phyloP scores from a whole-genome alignment of 768 basidiomycete genomes.

The Mycena alexandri region DNA sequence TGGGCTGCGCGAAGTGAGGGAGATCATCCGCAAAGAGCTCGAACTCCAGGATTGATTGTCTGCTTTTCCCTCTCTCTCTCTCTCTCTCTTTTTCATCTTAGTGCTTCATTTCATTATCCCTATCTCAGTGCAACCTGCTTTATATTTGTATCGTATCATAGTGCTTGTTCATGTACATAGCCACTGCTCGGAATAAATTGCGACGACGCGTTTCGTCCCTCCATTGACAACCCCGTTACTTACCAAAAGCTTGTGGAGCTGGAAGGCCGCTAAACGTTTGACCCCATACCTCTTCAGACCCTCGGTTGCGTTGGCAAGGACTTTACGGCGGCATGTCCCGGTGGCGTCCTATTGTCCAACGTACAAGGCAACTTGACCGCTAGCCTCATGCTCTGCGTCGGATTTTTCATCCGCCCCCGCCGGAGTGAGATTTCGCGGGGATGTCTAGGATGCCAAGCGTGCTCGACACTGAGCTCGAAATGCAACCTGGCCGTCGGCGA shows the following conservation, averaged over 20 bases:
- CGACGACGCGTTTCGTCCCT: neutral
- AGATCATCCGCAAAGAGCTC: slow-evolving; percentile 84
- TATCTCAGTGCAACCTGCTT: slow-evolving; percentile 33
- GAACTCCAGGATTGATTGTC: slow-evolving; percentile 71
- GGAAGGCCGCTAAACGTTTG: too few species aligned
- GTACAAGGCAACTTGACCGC: too few species aligned
- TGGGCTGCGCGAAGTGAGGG: slow-evolving; percentile 82
- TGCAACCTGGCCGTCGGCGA: too few species aligned
- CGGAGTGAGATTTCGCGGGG: too few species aligned
- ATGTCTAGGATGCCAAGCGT: too few species aligned
- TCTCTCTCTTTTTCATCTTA: slow-evolving; percentile 36
- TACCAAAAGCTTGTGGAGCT: neutral
- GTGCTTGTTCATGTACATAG: slow-evolving; percentile 24
- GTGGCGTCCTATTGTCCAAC: too few species aligned
- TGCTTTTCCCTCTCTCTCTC: slow-evolving; percentile 49
- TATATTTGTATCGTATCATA: slow-evolving; percentile 31
- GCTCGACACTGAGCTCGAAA: too few species aligned
- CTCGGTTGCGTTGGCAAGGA: too few species aligned
- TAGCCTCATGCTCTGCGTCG: too few species aligned
- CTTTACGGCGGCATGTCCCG: too few species aligned
- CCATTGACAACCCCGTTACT: neutral
- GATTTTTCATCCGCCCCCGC: too few species aligned
- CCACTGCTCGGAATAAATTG: neutral
- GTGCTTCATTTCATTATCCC: slow-evolving; percentile 37
- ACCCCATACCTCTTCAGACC: too few species aligned